phyloP scores from a whole-genome alignment of 169 alveolate species.

The Plasmodium relictum region DNA sequence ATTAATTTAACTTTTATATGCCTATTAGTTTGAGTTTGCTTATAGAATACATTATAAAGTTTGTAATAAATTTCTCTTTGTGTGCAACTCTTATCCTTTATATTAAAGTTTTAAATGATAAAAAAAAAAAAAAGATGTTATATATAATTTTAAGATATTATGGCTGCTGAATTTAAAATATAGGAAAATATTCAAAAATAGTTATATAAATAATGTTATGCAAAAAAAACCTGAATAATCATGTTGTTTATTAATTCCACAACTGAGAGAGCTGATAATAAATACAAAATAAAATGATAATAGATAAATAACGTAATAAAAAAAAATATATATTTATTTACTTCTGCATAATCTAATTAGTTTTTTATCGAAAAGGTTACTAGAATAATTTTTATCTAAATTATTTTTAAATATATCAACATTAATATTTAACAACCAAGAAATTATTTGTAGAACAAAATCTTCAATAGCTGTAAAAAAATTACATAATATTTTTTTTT shows the following conservation, averaged over 20 bases:
- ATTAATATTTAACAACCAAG: constrained; percentile 55
- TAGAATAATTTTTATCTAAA: constrained; percentile 41
- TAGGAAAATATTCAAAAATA: no score
- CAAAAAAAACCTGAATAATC: constrained; percentile 47
- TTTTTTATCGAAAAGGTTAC: constrained; percentile 21
- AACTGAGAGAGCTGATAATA: constrained; percentile 33
- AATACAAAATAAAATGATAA: background rate
- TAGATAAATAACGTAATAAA: background rate
- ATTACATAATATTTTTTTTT: background rate
- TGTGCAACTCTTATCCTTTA: constrained; percentile 59
- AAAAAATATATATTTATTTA: constrained; percentile 2
- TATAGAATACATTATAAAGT: constrained; percentile 43
- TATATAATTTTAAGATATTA: background rate
- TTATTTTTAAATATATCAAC: constrained; percentile 62
- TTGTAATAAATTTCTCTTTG: constrained; percentile 72
- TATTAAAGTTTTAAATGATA: no score
- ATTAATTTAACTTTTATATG: constrained; percentile 27
- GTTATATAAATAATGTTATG: no score
- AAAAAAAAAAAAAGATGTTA: background rate
- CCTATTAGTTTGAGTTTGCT: constrained; percentile 46
- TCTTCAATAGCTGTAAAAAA: constrained; percentile 53
- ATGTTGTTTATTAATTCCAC: constrained; percentile 40
- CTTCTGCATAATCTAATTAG: constrained; percentile 48
- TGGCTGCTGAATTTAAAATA: background rate
- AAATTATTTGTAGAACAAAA: constrained; percentile 53